Percentiles rank a stretch among this genome's conserved stretches.
These are phyloP conservation scores for Teratosphaeria epicoccoides DNA, from an alignment of 2,329 filamentous ascomycete genomes.

Conservation along the genomic window DNA sequence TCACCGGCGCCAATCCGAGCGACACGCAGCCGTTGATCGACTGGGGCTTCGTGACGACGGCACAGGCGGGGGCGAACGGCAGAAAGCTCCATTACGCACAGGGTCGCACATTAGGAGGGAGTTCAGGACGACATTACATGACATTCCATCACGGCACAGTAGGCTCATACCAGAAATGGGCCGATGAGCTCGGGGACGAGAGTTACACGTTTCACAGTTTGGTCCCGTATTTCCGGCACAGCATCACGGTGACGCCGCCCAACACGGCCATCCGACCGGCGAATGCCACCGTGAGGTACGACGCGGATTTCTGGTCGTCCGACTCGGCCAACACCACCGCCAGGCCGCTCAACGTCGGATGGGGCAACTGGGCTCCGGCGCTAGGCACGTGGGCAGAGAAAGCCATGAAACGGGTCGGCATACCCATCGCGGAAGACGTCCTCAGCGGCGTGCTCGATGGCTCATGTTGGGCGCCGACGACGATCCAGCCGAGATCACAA, in stretches of 20 bases:
- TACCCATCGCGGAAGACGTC: conserved; percentile 19
- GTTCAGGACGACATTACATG: conserved; percentile 19
- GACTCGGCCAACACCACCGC: conserved; percentile 3
- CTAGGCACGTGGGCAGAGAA: conserved; percentile 19
- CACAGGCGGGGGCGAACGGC: conserved; percentile 13
- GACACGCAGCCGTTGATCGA: conserved; percentile 19
- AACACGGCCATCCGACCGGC: conserved; percentile 9
- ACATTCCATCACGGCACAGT: conserved; percentile 22
- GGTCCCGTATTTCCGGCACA: conserved; percentile 15
- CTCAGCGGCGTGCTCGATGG: conserved; percentile 17
- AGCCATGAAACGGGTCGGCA: conserved; percentile 13
- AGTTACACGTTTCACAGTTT: conserved; percentile 21
- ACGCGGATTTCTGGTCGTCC: conserved; percentile 1
- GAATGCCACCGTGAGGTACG: conserved; percentile 19
- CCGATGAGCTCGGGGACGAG: conserved; percentile 27
- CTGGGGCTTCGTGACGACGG: conserved; percentile 20
- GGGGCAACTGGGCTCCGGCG: conserved; percentile 5
- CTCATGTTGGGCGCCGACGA: conserved; percentile 10
- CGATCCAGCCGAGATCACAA: conserved; percentile 17
- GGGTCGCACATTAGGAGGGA: conserved; percentile 22
- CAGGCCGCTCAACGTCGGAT: conserved; percentile 20
- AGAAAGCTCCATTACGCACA: conserved; percentile 18
- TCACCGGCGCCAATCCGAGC: neutral
- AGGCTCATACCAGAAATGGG: conserved; percentile 26
- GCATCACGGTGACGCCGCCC: conserved; percentile 13